Evolutionary conservation across 192 early-diverging fungal genomes (phyloP).

Genomic region (Helicostylum pulchrum): DNA sequence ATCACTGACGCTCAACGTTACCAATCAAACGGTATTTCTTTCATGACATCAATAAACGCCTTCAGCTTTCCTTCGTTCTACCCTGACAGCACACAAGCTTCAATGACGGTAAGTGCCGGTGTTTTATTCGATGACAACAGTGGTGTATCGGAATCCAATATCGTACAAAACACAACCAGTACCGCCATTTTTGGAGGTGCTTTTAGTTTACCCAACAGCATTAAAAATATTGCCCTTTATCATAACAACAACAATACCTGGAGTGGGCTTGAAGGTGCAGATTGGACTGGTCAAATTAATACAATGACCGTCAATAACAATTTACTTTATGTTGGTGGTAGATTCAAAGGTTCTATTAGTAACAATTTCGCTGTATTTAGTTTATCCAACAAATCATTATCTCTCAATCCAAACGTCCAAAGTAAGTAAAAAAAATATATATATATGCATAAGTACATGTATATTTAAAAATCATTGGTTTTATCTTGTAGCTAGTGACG

Average conservation of each 20-base stretch:
- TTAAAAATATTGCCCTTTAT: slow-evolving; percentile 47
- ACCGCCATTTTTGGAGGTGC: slow-evolving; percentile 52
- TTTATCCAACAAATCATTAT: slow-evolving; percentile 41
- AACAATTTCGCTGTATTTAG: slow-evolving; percentile 44
- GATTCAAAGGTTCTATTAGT: slow-evolving; percentile 31
- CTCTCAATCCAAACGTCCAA: slow-evolving; percentile 19
- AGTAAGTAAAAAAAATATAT: slow-evolving; percentile 25
- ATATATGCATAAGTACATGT: no score
- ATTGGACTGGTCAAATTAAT: slow-evolving; percentile 49
- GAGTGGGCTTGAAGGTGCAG: slow-evolving; percentile 35
- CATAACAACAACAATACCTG: slow-evolving; percentile 48
- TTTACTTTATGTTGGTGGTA: slow-evolving; percentile 57
- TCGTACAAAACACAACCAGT: slow-evolving; percentile 24
- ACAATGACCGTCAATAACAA: slow-evolving; percentile 47
- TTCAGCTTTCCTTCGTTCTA: slow-evolving; percentile 14
- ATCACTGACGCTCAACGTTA: slow-evolving; percentile 18
- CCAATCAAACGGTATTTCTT: slow-evolving; percentile 15
- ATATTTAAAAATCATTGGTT: slow-evolving; percentile 8
- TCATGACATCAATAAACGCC: background rate
- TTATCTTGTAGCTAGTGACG: slow-evolving; percentile 25
- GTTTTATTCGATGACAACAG: slow-evolving; percentile 35
- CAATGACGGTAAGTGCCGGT: slow-evolving; percentile 43
- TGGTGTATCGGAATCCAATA: slow-evolving; percentile 13
- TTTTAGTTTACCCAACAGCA: slow-evolving; percentile 42
- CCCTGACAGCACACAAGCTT: background rate